Evolutionary conservation across 352 stramenopile species (phyloP).

Genomic region (Stramenopiles sp.): DNA sequence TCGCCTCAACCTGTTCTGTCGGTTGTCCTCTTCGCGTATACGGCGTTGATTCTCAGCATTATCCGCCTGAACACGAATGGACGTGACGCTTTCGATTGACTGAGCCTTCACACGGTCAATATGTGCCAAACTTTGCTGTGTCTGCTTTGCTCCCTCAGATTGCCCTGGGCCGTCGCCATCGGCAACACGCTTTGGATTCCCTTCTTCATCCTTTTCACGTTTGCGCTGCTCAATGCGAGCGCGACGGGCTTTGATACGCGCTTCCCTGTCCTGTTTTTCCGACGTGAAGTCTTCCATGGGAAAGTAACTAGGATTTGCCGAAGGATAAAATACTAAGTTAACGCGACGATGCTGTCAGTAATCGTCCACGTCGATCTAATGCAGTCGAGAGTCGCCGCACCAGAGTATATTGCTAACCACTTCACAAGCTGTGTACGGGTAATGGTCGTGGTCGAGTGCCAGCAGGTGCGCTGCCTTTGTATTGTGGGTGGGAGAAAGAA

Average conservation of each 20-base stretch:
- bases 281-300: neutral
- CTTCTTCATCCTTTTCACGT: conserved; percentile 48
- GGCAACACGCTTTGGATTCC: conserved; percentile 42
- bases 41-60: conserved; percentile 60
- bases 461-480: too few relatives aligned
- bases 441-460: too few relatives aligned
- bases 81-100: conserved; percentile 66
- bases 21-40: conserved; percentile 63
- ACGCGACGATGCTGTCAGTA: too few relatives aligned
- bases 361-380: too few relatives aligned
- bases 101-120: conserved; percentile 40
- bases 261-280: conserved; percentile 31
- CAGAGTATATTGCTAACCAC: too few relatives aligned
- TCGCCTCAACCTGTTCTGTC: conserved; percentile 49
- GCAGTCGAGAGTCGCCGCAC: too few relatives aligned
- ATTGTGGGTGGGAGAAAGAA: too few relatives aligned
- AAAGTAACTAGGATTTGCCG: too few relatives aligned
- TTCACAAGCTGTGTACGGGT: too few relatives aligned
- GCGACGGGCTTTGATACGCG: conserved; percentile 38
- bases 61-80: conserved; percentile 63
- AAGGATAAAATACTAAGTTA: too few relatives aligned
- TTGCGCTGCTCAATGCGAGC: conserved; percentile 50
- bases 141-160: conserved; percentile 13
- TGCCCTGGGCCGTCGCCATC: conserved; percentile 33
- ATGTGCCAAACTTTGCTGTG: conserved; percentile 20